phyloP scores from a whole-genome alignment of 2,329 filamentous ascomycete species.

The Fusarium solani-melongenae region DNA sequence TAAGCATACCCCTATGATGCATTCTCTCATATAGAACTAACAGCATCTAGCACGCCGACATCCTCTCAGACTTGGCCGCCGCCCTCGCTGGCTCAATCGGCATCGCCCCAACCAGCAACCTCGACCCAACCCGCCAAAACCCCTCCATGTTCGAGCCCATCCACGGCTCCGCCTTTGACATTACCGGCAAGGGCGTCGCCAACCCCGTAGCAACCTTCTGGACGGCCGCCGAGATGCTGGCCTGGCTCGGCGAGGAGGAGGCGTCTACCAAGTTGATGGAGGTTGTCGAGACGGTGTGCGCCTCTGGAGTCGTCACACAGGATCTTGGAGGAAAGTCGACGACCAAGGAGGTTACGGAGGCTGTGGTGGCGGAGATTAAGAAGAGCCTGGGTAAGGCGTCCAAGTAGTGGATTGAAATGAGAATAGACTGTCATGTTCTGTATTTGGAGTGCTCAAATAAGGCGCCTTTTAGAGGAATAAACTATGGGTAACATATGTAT shows the following conservation, averaged over 20 bases:
- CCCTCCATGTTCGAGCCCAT: conserved; percentile 72
- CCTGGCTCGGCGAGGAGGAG: conserved; percentile 65
- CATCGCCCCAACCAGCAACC: conserved; percentile 76
- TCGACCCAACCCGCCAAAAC: conserved; percentile 68
- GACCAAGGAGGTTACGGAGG: conserved; percentile 50
- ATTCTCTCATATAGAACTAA: neutral
- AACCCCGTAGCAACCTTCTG: conserved; percentile 70
- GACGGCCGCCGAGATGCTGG: conserved; percentile 68
- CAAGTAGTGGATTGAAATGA: neutral
- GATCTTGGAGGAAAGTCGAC: conserved; percentile 63
- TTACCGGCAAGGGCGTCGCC: conserved; percentile 65
- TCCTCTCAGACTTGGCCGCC: conserved; percentile 77
- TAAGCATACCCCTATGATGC: conserved; percentile 6
- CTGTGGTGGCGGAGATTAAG: conserved; percentile 44
- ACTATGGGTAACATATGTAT: neutral
- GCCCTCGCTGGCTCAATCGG: conserved; percentile 77
- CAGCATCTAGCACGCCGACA: conserved; percentile 63
- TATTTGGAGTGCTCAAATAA: neutral
- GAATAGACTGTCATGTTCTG: too few species aligned
- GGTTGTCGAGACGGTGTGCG: conserved; percentile 64
- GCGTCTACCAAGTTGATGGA: conserved; percentile 62
- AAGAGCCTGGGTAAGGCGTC: conserved; percentile 29
- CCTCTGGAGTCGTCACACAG: conserved; percentile 61
- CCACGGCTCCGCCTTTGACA: conserved; percentile 69
- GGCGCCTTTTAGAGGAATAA: neutral